Conservation (phyloP, 129 eudicot genomes). For the Deinandra increscens region DNA sequence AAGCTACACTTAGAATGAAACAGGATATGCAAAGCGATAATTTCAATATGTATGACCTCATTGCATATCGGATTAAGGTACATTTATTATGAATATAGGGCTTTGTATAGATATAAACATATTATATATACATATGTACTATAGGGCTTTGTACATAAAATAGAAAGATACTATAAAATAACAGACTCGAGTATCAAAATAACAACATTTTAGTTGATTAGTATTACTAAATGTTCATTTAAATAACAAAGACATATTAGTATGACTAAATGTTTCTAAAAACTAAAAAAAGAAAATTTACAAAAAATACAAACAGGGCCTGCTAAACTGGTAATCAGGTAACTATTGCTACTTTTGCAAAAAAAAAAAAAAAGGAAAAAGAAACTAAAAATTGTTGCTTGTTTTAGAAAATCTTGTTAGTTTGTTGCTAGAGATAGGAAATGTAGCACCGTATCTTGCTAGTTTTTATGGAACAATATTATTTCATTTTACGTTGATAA, state of each 20-base stretch:
- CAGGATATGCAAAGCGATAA: slow-evolving; percentile 97
- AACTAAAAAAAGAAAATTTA: neutral
- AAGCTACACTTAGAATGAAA: slow-evolving; percentile 91
- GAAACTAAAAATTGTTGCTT: neutral
- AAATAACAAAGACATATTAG: too few relatives aligned
- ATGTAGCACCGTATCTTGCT: slow-evolving; percentile 3
- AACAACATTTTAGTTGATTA: too few relatives aligned
- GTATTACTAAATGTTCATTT: too few relatives aligned
- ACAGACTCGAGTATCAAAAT: too few relatives aligned
- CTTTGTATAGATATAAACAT: too few relatives aligned
- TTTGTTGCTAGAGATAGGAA: neutral
- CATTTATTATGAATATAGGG: neutral
- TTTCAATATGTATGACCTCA: slow-evolving; percentile 88
- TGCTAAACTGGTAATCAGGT: neutral
- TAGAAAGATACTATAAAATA: neutral
- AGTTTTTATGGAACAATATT: neutral
- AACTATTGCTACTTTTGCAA: neutral
- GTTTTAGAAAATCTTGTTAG: neutral
- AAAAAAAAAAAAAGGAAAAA: too few relatives aligned
- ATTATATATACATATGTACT: too few relatives aligned
- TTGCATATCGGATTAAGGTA: slow-evolving; percentile 95
- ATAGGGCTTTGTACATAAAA: neutral
- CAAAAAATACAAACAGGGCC: neutral
- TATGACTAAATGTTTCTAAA: neutral
- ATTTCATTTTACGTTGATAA: neutral